Evolutionary conservation across 2,329 filamentous ascomycete genomes (phyloP).

Genomic region (Lasiodiplodia hormozganensis): DNA sequence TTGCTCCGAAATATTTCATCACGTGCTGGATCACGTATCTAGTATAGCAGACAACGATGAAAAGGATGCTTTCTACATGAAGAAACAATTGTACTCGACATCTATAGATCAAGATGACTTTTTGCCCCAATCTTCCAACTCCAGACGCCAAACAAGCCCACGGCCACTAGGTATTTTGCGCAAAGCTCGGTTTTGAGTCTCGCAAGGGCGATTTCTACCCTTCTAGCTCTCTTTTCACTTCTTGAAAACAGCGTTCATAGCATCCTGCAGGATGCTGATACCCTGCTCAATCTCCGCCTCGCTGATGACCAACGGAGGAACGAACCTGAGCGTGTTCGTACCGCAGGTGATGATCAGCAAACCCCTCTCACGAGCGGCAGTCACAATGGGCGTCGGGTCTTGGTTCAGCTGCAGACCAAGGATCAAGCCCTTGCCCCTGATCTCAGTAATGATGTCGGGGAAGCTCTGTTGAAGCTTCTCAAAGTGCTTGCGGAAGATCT

Average conservation of each 20-base stretch:
- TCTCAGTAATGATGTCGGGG: constrained; percentile 77
- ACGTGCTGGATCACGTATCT: neutral
- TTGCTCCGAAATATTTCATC: neutral
- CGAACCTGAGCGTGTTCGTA: constrained; percentile 89
- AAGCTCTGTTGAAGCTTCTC: constrained; percentile 63
- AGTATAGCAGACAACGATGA: neutral
- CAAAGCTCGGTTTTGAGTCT: neutral
- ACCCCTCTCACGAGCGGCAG: constrained; percentile 85
- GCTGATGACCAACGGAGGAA: constrained; percentile 83
- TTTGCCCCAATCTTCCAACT: neutral
- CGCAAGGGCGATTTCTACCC: constrained; percentile 25
- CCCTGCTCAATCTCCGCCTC: constrained; percentile 82
- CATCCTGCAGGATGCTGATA: constrained; percentile 75
- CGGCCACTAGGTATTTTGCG: neutral
- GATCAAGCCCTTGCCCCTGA: constrained; percentile 84
- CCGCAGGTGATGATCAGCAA: constrained; percentile 91
- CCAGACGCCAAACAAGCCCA: constrained; percentile 3
- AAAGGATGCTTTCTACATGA: neutral
- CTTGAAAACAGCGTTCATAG: constrained; percentile 63
- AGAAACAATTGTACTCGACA: neutral
- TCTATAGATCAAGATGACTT: neutral
- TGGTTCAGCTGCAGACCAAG: constrained; percentile 82
- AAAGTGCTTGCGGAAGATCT: constrained; percentile 66
- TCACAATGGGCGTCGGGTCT: constrained; percentile 77
- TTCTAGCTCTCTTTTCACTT: constrained; percentile 30